Conservation (phyloP, 2,329 filamentous ascomycete genomes). For the Dactylellina drechsleri region DNA sequence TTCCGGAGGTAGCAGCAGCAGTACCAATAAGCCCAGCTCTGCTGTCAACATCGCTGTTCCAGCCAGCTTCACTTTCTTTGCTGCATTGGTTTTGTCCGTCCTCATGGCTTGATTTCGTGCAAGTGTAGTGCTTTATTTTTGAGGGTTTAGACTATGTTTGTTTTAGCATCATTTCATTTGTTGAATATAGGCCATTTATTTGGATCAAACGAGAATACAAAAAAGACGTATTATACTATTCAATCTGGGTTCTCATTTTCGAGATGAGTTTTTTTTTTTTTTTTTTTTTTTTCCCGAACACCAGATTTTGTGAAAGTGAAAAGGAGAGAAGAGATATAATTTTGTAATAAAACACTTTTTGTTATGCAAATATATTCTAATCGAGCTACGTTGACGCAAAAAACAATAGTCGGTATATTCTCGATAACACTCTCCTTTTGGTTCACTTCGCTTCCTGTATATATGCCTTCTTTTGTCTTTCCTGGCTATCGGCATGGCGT, state of each 20-base stretch:
- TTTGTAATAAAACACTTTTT: slow-evolving; percentile 12
- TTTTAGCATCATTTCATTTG: slow-evolving; percentile 18
- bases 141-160: too few relatives aligned
- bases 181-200: not conserved
- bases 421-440: too few relatives aligned
- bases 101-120: slow-evolving; percentile 65
- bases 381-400: not conserved
- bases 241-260: not conserved
- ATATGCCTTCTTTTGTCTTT: too few relatives aligned
- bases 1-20: slow-evolving; percentile 59
- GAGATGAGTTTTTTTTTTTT: slow-evolving; percentile 8
- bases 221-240: slow-evolving; percentile 2
- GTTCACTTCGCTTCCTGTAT: too few relatives aligned
- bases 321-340: not conserved
- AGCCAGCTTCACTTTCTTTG: slow-evolving; percentile 64
- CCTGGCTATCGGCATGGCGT: too few relatives aligned
- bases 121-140: not conserved
- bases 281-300: not conserved
- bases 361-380: slow-evolving; percentile 8
- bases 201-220: slow-evolving; percentile 7
- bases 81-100: slow-evolving; percentile 67
- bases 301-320: not conserved
- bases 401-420: not conserved
- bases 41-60: slow-evolving; percentile 63
- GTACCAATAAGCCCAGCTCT: slow-evolving; percentile 60